Conservation (phyloP, 495 filamentous ascomycete genomes). For the Aspergillus leporis region DNA sequence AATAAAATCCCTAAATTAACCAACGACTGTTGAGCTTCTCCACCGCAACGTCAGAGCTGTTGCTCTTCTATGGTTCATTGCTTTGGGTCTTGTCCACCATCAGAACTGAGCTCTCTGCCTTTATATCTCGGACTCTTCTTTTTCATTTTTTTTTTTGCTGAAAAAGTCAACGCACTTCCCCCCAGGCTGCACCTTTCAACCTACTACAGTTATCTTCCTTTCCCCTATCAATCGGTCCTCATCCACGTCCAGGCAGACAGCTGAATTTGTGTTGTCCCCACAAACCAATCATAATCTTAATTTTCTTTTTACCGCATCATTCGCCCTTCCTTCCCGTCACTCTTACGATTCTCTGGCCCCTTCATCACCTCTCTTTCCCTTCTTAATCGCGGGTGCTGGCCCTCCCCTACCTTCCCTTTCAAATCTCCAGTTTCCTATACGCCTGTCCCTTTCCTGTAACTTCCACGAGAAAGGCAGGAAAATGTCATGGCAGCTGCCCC, state of each 20-base stretch:
- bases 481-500: slow-evolving; percentile 54
- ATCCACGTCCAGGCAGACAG: slow-evolving; percentile 1
- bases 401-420: not conserved
- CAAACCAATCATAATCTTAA: slow-evolving; percentile 1
- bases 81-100: not conserved
- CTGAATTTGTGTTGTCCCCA: not conserved
- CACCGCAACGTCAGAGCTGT: slow-evolving; percentile 27
- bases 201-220: not conserved
- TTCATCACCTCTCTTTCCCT: slow-evolving; percentile 1
- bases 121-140: not conserved
- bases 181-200: not conserved
- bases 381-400: not conserved
- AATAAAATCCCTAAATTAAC: not conserved
- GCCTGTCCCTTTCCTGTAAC: not conserved
- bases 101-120: not conserved
- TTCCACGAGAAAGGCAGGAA: slow-evolving; percentile 21
- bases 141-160: not conserved
- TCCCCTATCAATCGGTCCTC: not conserved
- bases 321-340: slow-evolving; percentile 10
- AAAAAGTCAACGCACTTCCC: slow-evolving; percentile 1
- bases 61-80: slow-evolving; percentile 15
- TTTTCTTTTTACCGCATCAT: slow-evolving; percentile 9
- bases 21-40: slow-evolving; percentile 9
- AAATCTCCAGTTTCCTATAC: not conserved
- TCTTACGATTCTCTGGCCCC: not conserved